Conservation (phyloP, 1,284 basidiomycete genomes). For the Albatrellus sp. region DNA sequence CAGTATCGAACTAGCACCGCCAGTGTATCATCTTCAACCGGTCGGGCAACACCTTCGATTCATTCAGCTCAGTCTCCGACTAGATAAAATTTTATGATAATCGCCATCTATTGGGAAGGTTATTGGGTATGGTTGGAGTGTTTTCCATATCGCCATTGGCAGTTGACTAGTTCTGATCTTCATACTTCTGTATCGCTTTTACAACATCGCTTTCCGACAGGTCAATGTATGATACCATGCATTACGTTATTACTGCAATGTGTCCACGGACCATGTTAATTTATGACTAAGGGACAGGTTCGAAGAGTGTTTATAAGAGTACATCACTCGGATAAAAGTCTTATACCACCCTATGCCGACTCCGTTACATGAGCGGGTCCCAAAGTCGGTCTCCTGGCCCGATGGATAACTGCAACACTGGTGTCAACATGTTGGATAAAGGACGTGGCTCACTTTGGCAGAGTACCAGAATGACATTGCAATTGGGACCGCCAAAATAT, state of each 20-base stretch:
- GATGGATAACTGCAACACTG: no score
- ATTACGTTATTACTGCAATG: background rate
- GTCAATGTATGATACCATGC: slow-evolving; percentile 6
- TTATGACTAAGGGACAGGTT: background rate
- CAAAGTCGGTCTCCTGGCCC: no score
- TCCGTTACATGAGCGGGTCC: no score
- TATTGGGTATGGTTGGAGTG: no score
- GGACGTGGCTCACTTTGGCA: no score
- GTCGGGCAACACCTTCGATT: slow-evolving; percentile 16
- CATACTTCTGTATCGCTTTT: slow-evolving; percentile 5
- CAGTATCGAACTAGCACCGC: slow-evolving; percentile 64
- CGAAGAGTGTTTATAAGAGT: background rate
- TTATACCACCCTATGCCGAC: no score
- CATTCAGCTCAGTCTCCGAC: slow-evolving; percentile 1
- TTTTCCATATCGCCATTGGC: background rate
- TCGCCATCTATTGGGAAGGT: background rate
- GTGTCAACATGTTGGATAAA: no score
- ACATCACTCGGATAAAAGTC: background rate
- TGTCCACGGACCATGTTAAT: background rate
- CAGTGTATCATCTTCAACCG: slow-evolving; percentile 46
- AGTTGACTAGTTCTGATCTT: slow-evolving; percentile 2
- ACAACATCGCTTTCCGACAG: slow-evolving; percentile 6
- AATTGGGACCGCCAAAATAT: slow-evolving; percentile 23
- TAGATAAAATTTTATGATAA: background rate
- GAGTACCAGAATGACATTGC: no score